Base-by-base conservation (phyloP, 805 yeast species). In the Pichia rugopelliculosa region DNA sequence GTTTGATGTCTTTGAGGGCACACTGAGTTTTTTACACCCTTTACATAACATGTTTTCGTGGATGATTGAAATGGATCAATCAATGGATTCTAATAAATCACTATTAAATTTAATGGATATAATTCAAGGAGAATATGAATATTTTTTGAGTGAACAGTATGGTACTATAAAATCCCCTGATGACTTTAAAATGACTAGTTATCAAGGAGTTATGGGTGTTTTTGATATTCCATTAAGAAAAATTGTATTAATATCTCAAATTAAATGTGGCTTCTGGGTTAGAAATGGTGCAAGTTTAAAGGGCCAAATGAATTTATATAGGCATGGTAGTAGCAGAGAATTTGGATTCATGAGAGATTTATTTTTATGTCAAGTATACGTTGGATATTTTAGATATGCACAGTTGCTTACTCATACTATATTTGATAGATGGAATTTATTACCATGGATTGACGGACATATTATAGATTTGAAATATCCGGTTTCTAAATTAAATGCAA, bases 181-280 rank as follows among this genome's bases (percentile, higher is more conserved):
- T 9, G 30, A 37, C 24, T 9, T 56, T 42, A 17, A 43, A 3
- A 9, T 20, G 3, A 38, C 49, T 3, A 44, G 47, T 11, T 46
- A 41, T 15, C 65, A 62, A 37, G 56, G 59, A 21, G 45, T 55
- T 11, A 53, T 59, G 42, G 63, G 57, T 11, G 58, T 84, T 7
- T 76, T 84, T 53, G 96, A 88, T 53, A 82, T 84, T 53, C 84
- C 96, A 0, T 62, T 93, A 20, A 72, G 95, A 48, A 83, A 90
- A 0, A 59, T 88, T 25, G 96, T 87, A 0, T 64, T 87, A 9
- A 65, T 87, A 53, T 79, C 96, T 0, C 97, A 93, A 58, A 85
- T 91, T 9, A 83, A 87, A 51, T 80, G 85, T 0, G 96, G 96
- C 0, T 76, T 84, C 48, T 91, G 98, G 98, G 96, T 91, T 0